A percentile compares a stretch with the other conserved stretches of the same genome.
phyloP scores from a whole-genome alignment of 2,329 filamentous ascomycete genomes.

The Fusarium xylarioides region DNA sequence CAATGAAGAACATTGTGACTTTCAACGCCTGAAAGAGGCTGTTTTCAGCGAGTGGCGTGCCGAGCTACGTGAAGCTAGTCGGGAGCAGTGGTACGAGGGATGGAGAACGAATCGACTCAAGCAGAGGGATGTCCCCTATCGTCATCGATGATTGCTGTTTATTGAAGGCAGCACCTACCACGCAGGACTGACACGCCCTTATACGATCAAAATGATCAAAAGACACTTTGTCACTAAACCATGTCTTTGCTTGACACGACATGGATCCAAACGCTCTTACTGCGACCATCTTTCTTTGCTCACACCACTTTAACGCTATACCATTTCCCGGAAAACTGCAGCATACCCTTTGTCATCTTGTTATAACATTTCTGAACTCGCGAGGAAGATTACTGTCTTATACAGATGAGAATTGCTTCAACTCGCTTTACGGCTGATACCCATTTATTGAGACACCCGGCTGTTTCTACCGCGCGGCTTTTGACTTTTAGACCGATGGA shows the following conservation, averaged over 20 bases:
- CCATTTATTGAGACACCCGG: constrained; percentile 23
- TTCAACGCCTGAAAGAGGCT: constrained; percentile 85
- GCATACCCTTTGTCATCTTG: constrained; percentile 49
- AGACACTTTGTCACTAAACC: constrained; percentile 1
- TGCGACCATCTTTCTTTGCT: constrained; percentile 33
- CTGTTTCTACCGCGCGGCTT: constrained; percentile 15
- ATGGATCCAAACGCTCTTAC: constrained; percentile 27
- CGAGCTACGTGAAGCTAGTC: constrained; percentile 88
- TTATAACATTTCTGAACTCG: constrained; percentile 32
- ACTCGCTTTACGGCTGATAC: constrained; percentile 35
- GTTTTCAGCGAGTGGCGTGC: constrained; percentile 94
- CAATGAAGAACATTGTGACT: constrained; percentile 92
- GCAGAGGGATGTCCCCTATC: constrained; percentile 56
- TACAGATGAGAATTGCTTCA: constrained; percentile 9
- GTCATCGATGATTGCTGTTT: constrained; percentile 44
- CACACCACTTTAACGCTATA: constrained; percentile 34
- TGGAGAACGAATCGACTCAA: constrained; percentile 83
- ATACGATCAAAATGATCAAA: neutral
- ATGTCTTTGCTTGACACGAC: constrained; percentile 26
- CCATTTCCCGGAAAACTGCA: constrained; percentile 45
- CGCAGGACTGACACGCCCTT: constrained; percentile 5
- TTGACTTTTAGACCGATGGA: constrained; percentile 20
- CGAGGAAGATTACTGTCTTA: constrained; percentile 20
- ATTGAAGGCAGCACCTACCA: constrained; percentile 1
- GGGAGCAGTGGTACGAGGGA: constrained; percentile 93